Base-by-base conservation (phyloP, 805 yeast genomes). In the Lipomyces chichibuensis region DNA sequence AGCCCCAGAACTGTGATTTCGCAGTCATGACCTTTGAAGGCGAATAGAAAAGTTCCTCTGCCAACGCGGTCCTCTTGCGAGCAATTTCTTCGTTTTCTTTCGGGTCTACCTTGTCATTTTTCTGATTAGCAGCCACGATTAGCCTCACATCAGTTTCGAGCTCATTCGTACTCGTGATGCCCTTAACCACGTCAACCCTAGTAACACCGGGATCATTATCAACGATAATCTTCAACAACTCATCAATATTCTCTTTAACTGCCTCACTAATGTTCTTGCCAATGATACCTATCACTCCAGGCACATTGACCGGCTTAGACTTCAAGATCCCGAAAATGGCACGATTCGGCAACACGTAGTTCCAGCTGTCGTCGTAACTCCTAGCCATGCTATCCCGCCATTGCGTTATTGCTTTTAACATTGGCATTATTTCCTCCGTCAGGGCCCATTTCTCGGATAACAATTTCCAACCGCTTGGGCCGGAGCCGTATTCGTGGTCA, bases 301-400 rank as follows among this genome's bases (percentile, higher is more conserved):
- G 78, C 0, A 86, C 78, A 64, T 85, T 88, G 0, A 84, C 82
- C 2, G 97, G 96, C 8, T 82, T 78, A 49, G 83, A 72, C 3
- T 83, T 79, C 4, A 87, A 87, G 56, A 95, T 77, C 0, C 88
- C 82, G 0, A 88, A 87, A 51, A 95, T 75, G 14, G 88, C 76
- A 72, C 89, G 95, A 74, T 91, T 92, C 4, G 97, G 86, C 94
- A 93, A 88, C 17, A 95, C 82, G 73, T 81, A 94, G 67, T 96
- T 81, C 1, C 89, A 86, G 1, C 96, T 90, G 78, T 95, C 99
- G 76, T 95, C 99, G 58, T 85, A 83, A 51, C 80, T 72, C 70
- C 96, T 83, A 1, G 98, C 98, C 46, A 84, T 74, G 1, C 67
- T 60, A 76, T 95, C 98, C 77, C 99, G 85, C 98, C 98, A 95